Evolutionary conservation across 2,329 filamentous ascomycete genomes (phyloP), one percentile per base, ranked within the genome.

Genomic region (Colletotrichum tabaci): DNA sequence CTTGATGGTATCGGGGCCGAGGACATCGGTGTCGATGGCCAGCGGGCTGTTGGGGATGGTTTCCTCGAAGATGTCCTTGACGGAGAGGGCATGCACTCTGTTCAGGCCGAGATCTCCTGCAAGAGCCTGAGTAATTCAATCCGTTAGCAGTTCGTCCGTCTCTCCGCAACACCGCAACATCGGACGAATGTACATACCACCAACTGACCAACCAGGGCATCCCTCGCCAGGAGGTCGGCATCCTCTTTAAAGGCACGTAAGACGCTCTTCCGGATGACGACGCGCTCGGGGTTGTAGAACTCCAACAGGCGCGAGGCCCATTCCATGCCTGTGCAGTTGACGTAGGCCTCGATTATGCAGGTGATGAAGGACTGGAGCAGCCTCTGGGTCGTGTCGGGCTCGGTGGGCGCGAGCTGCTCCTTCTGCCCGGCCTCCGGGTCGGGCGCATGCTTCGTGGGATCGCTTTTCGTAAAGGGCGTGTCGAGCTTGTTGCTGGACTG

Each of bases 321-420:
- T 56, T 88, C 87, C 79, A 92, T 79, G 30, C 84, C 83, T 74
- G 90, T 88, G 8, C 82, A 84, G 74, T 90, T 90, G 72, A 94
- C 87, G 75, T 94, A 96, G 56, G 92, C 88, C 78, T 95, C 93
- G 13, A 95, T 82, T 21, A 95, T 83, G 77, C 93, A 93, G 0
- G 92, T 94, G n/a, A 94, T 86, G 79, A 96, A 95, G 1, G 91
- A 91, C 77, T 94, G 91, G 30, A 96, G 82, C 18, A 96, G 83
- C 68, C 88, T 89, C 46, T 85, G 85, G 76, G 92, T 89, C 72
- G 95, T 83, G 10, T 86, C 87, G 2, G 83, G 83, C 79, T 95
- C 93, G 46, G 86, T 85, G 7, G 86, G 85, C 56, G 87, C 85
- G 47, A 83, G 78, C 78, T 85, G 82, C 82, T 87, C 67, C 80